Evolutionary conservation across 176 grass and related monocot genomes (phyloP), one percentile per base, ranked within the genome.

Genomic region (Ampelocalamus luodianensis): DNA sequence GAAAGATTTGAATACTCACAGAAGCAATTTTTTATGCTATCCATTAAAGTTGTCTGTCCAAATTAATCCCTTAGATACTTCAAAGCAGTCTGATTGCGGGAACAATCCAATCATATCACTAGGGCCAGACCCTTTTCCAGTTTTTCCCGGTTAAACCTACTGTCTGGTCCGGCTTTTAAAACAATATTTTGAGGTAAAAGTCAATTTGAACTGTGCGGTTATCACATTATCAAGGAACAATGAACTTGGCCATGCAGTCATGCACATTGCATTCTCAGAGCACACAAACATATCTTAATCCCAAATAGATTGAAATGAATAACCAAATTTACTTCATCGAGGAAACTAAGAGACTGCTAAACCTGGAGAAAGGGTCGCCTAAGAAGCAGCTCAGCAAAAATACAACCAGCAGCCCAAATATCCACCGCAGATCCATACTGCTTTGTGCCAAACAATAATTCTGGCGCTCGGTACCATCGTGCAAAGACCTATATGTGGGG

Each of bases 341-440:
- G 67, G 80, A 77, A 87, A 83, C 2, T 43, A 71, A 73, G 70
- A 80, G 42, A 24, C 22, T 24, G 20, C 72, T 69, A 69, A 88
- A 99, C 97, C 97, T 91, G 90, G 73, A 94, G 78, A 88, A 99
- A 99, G 5, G 97, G 87, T 77, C 93, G 77, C 67, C 97, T 92
- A 72, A 88, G 90, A 42, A 99, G 97, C 63, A 99, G 88, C 73
- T 99, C 97, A 72, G 97, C 97, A 87, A 96, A 99, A 80, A 99
- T 95, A 86, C 97, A 99, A 82, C 93, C 97, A 78, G 93, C 97
- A 82, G 91, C 97, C 97, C 97, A 99, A 72, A 99, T 80, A 79
- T 99, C 97, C 39, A 99, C 97, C 1, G 83, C 93, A 89, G 97
- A 85, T 91, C 97, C 97, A 88, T 99, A 99, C 45, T 99, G 97